These are phyloP conservation scores for Lobosporangium transversale DNA, from an alignment of 192 early-diverging fungal genomes.

Conservation along the genomic window DNA sequence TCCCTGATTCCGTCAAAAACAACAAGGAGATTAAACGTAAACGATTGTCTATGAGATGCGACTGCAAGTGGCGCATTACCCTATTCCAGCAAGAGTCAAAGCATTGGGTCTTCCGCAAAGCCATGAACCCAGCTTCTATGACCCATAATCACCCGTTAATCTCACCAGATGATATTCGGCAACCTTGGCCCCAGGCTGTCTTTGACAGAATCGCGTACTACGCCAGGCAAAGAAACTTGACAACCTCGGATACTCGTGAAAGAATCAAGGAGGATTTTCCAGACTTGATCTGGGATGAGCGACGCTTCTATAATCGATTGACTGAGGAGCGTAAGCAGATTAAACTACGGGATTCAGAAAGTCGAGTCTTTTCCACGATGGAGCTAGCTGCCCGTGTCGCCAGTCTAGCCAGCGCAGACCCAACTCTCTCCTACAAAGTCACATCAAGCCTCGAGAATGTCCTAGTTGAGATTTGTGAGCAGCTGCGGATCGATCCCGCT, in stretches of 20 bases:
- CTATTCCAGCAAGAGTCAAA: constrained; percentile 63
- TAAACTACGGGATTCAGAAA: constrained; percentile 53
- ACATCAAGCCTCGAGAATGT: constrained; percentile 37
- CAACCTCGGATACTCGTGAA: constrained; percentile 58
- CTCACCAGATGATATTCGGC: constrained; percentile 61
- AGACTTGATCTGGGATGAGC: constrained; percentile 63
- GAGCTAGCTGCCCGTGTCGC: constrained; percentile 58
- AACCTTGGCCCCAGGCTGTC: constrained; percentile 62
- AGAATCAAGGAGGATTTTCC: constrained; percentile 64
- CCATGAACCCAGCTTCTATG: constrained; percentile 62
- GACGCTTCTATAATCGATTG: constrained; percentile 67
- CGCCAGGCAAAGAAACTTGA: constrained; percentile 56
- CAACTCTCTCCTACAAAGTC: constrained; percentile 35
- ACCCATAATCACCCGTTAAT: constrained; percentile 66
- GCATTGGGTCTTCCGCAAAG: constrained; percentile 67
- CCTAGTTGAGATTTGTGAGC: constrained; percentile 41
- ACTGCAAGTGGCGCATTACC: constrained; percentile 69
- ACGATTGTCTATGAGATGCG: constrained; percentile 64
- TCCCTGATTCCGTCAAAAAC: constrained; percentile 63
- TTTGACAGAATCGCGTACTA: constrained; percentile 61
- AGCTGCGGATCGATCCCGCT: constrained; percentile 44
- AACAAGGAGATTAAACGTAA: constrained; percentile 63
- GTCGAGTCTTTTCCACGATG: constrained; percentile 54
- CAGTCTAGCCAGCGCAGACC: constrained; percentile 39
- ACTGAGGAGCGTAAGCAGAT: constrained; percentile 62